Percentiles rank a stretch among this genome's conserved stretches.
phyloP scores from a whole-genome alignment of 176 grass and related monocot genomes.

The Zea mays region DNA sequence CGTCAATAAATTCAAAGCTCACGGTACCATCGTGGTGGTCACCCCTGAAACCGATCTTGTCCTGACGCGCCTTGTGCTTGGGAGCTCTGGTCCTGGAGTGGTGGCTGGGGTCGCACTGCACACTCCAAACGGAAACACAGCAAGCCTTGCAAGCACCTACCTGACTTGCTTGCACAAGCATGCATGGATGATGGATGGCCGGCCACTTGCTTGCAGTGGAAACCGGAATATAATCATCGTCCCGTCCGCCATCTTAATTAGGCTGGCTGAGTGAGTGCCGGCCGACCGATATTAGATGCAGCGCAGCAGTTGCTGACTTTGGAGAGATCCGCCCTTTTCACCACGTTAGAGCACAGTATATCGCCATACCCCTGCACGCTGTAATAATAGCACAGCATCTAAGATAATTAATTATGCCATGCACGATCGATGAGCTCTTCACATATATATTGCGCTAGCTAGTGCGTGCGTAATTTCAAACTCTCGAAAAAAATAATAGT shows the following conservation, averaged over 20 bases:
- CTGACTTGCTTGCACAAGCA: not conserved
- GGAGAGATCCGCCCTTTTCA: slow-evolving; percentile 8
- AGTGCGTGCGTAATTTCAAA: too few species aligned
- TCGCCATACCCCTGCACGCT: too few species aligned
- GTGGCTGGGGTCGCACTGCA: not conserved
- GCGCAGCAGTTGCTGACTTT: slow-evolving; percentile 38
- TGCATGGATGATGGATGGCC: too few species aligned
- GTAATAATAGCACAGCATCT: too few species aligned
- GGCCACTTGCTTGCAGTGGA: slow-evolving; percentile 10
- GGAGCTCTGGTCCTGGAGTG: not conserved
- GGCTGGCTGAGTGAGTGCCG: not conserved
- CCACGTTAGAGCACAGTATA: slow-evolving; percentile 1
- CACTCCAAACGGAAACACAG: slow-evolving; percentile 14
- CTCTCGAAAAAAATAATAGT: too few species aligned
- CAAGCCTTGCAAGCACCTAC: not conserved
- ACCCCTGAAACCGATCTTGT: not conserved
- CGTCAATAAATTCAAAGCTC: not conserved
- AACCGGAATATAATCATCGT: not conserved
- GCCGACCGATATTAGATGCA: not conserved
- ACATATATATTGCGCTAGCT: too few species aligned
- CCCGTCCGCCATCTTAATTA: not conserved
- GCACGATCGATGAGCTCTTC: too few species aligned
- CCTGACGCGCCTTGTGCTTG: not conserved
- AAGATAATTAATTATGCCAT: too few species aligned
- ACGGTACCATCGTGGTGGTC: not conserved